Evolutionary conservation across 1,284 basidiomycete species (phyloP), one percentile per base, ranked within the genome.

Genomic region (Ceratobasidium sp.): DNA sequence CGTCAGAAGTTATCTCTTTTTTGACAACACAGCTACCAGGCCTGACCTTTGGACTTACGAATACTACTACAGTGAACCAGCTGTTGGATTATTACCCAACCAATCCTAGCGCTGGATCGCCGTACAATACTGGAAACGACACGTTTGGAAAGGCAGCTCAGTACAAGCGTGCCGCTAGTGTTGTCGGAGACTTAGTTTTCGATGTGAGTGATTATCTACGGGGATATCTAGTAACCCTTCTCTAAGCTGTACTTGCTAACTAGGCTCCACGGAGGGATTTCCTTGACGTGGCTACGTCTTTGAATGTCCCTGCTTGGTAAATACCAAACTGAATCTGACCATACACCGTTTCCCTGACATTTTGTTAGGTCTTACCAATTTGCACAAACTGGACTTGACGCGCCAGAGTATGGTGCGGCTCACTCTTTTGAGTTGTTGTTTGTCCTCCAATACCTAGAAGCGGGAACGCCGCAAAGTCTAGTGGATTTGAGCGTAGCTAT

Each of bases 121-220:
- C 76, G 6, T 77, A 77, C 31, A 53, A 54, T n/a, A 68, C 77
- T 10, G 77, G 65, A 1, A 71, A 77, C 28, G 28, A 69, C 23
- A 68, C 71, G 28, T 73, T 69, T 56, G 73, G 61, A 11, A 53
- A 64, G 23, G 51, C 61, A 4, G 63, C 69, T 51, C 76, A 75
- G 63, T 77, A 66, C 51, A 77, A 77, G 33, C 69, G 76, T 11
- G 63, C 71, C 31, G 71, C 69, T 33, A 74, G 68, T 35, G 63
- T 66, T 20, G 20, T 74, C 31, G 69, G 71, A 6, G 76, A 77
- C 49, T 20, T 66, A 13, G 23, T 75, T 33, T 69, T 75, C 23
- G 71, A 77, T 3, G 61, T 75, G n/a, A 60, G 60, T 63, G 23
- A 13, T 20, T 8, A 6, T 17, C 26, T 20, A 5, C 13, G 33